These are phyloP conservation scores for Podaxis sp. DNA, from an alignment of 768 basidiomycete genomes.

Conservation along the genomic window DNA sequence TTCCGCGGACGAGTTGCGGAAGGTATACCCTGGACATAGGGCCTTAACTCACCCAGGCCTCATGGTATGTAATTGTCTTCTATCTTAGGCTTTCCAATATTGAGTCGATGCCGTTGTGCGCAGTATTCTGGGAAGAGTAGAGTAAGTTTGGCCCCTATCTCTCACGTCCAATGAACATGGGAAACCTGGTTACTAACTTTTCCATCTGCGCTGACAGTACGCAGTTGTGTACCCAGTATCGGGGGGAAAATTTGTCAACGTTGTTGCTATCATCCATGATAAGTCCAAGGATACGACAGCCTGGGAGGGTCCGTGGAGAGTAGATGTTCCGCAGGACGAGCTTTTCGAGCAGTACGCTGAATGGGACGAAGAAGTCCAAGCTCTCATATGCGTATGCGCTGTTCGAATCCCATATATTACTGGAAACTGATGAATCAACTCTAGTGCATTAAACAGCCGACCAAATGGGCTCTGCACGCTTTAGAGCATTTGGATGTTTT, in stretches of 20 bases:
- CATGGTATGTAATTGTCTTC: neutral
- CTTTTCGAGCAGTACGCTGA: conserved; percentile 9
- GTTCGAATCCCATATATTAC: neutral
- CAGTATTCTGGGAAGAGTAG: conserved; percentile 20
- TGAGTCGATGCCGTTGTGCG: neutral
- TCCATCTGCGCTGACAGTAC: conserved; percentile 25
- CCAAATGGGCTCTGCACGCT: conserved; percentile 21
- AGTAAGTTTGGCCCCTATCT: conserved; percentile 7
- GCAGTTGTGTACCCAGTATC: conserved; percentile 45
- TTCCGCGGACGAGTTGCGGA: conserved; percentile 19
- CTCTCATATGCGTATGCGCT: conserved; percentile 15
- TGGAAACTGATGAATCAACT: neutral
- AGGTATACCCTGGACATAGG: conserved; percentile 21
- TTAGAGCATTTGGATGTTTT: conserved; percentile 16
- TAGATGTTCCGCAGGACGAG: conserved; percentile 12
- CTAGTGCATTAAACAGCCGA: conserved; percentile 17
- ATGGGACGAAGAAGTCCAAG: conserved; percentile 16
- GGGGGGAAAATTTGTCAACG: conserved; percentile 40
- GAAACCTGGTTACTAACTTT: neutral
- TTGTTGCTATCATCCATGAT: conserved; percentile 33
- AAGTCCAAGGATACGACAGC: conserved; percentile 12
- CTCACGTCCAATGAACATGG: neutral
- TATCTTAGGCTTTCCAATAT: neutral
- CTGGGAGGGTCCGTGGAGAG: conserved; percentile 16
- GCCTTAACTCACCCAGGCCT: conserved; percentile 14